phyloP scores from a whole-genome alignment of 192 early-diverging fungal species.

The Coemansia sp. region DNA sequence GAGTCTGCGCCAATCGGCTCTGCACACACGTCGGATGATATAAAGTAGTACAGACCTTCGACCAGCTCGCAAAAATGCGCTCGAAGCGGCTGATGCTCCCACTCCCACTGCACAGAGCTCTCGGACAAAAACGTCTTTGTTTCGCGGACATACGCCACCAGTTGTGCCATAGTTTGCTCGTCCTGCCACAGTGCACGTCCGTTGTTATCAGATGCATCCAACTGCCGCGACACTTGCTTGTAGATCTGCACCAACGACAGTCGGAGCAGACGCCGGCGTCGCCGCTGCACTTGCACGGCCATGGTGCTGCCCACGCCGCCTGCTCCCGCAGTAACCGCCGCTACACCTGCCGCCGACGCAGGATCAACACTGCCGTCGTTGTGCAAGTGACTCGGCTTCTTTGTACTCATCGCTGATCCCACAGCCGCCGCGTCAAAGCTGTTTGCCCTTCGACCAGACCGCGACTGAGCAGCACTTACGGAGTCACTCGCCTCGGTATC shows the following conservation, averaged over 20 bases:
- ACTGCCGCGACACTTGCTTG: conserved; percentile 38
- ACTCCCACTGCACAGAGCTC: conserved; percentile 71
- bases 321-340: conserved; percentile 31
- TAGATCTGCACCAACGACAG: conserved; percentile 50
- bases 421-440: conserved; percentile 44
- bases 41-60: conserved; percentile 75
- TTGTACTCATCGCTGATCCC: conserved; percentile 3
- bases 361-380: neutral
- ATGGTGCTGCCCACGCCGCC: conserved; percentile 20
- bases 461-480: conserved; percentile 8
- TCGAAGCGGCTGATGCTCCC: conserved; percentile 84
- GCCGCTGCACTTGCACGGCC: conserved; percentile 21
- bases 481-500: conserved; percentile 35
- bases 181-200: conserved; percentile 48
- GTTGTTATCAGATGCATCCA: conserved; percentile 54
- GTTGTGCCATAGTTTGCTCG: conserved; percentile 59
- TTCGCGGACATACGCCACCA: conserved; percentile 76
- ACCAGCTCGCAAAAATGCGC: conserved; percentile 88
- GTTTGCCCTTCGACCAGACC: conserved; percentile 25
- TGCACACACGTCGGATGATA: conserved; percentile 48
- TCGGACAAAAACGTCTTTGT: conserved; percentile 75
- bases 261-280: conserved; percentile 31
- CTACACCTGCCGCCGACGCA: conserved; percentile 5
- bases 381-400: neutral
- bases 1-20: neutral